Evolutionary conservation across 1,139 yeast species (phyloP).

Genomic region (Diutina catenulata): DNA sequence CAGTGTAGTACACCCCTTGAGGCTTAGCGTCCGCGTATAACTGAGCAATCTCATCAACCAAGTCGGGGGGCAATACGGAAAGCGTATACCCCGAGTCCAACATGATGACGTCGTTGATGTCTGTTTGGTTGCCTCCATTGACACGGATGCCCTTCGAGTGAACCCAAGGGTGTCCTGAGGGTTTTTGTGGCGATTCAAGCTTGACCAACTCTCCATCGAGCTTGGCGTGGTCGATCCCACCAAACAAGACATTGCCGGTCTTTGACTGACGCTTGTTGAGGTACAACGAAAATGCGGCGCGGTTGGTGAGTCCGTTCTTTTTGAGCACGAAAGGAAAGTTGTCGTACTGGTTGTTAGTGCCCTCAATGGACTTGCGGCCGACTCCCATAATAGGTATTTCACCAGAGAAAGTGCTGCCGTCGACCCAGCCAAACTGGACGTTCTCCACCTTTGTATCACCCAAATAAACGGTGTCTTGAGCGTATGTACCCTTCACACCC

Average conservation of each 20-base stretch:
- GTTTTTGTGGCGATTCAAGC: background rate
- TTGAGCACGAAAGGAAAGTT: background rate
- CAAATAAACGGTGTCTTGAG: background rate
- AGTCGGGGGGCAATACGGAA: background rate
- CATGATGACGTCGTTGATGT: background rate
- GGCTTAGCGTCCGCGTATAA: background rate
- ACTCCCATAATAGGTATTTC: background rate
- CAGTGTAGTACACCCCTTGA: background rate
- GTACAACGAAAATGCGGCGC: background rate
- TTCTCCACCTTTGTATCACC: background rate
- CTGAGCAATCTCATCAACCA: background rate
- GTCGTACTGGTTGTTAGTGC: background rate
- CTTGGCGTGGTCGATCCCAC: background rate
- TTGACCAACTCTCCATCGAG: background rate
- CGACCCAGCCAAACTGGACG: background rate
- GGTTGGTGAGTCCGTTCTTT: background rate
- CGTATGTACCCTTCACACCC: background rate
- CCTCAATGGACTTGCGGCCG: background rate
- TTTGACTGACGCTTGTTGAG: background rate
- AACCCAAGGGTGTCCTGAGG: background rate
- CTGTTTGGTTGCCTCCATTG: background rate
- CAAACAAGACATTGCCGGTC: background rate
- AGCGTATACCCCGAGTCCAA: conserved; percentile 1
- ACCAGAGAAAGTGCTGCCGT: background rate
- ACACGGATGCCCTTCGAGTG: too few relatives aligned